These are phyloP conservation scores for Lasiosphaeriaceae sp. DNA, from an alignment of 495 filamentous ascomycete genomes.

Conservation along the genomic window DNA sequence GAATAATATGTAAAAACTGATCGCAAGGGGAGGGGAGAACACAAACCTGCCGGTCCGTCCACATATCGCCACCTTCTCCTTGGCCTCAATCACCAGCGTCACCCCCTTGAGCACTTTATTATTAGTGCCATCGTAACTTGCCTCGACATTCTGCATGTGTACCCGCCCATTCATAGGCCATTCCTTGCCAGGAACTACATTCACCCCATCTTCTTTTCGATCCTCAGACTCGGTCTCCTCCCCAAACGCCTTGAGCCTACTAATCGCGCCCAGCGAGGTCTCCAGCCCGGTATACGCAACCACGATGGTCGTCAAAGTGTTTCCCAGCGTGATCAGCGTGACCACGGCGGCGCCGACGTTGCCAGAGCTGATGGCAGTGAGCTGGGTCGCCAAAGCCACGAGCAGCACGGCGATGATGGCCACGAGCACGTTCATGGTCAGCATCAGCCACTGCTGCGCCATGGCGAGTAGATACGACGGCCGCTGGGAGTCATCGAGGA, in stretches of 20 bases:
- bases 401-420: slow-evolving; percentile 33
- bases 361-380: slow-evolving; percentile 41
- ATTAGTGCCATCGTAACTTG: not conserved
- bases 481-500: slow-evolving; percentile 49
- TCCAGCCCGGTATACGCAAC: slow-evolving; percentile 30
- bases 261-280: slow-evolving; percentile 37
- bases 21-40: too few relatives aligned
- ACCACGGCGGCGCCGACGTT: slow-evolving; percentile 52
- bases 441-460: slow-evolving; percentile 45
- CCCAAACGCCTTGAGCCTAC: slow-evolving; percentile 29
- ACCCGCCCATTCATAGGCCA: too few relatives aligned
- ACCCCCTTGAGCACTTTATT: not conserved
- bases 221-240: slow-evolving; percentile 19
- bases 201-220: not conserved
- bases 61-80: too few relatives aligned
- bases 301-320: slow-evolving; percentile 21
- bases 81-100: not conserved
- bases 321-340: slow-evolving; percentile 28
- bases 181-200: not conserved
- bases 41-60: too few relatives aligned
- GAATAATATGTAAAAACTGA: too few relatives aligned
- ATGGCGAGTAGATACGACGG: slow-evolving; percentile 43
- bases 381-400: slow-evolving; percentile 30
- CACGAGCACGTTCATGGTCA: slow-evolving; percentile 37
- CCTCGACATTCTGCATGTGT: too few relatives aligned